Conservation (phyloP, 73 alveolate genomes). For the Paramecium octaurelia region DNA sequence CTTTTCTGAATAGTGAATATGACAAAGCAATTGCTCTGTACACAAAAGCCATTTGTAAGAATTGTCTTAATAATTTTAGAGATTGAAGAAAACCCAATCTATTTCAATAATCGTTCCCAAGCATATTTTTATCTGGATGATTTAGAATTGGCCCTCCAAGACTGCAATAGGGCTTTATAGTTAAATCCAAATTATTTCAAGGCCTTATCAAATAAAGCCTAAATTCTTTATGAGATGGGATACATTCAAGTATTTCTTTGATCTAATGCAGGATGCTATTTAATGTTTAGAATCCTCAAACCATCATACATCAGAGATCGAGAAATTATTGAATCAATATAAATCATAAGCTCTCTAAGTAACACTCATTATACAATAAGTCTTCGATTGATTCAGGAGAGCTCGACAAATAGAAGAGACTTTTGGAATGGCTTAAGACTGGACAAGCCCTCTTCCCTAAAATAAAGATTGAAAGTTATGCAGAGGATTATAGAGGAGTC, state of each 20-base stretch:
- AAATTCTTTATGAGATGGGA: constrained; percentile 71
- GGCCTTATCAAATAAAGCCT: constrained; percentile 74
- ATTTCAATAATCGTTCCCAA: constrained; percentile 82
- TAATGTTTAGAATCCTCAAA: background rate
- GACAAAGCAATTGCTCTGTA: constrained; percentile 81
- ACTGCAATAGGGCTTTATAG: constrained; percentile 77
- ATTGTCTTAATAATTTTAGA: constrained; percentile 45
- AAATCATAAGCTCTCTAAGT: background rate
- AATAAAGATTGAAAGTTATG: constrained; percentile 77
- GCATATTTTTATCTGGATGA: constrained; percentile 72
- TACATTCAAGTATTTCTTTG: constrained; percentile 58
- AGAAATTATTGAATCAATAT: background rate
- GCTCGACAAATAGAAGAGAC: constrained; percentile 64
- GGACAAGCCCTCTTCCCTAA: constrained; percentile 78
- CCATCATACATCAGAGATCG: background rate
- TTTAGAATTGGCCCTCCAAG: constrained; percentile 77
- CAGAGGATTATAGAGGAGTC: constrained; percentile 92
- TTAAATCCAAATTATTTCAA: constrained; percentile 79
- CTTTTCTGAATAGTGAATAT: constrained; percentile 79
- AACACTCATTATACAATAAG: background rate
- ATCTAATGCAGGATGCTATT: background rate
- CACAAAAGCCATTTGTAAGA: constrained; percentile 61
- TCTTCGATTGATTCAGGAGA: constrained; percentile 63
- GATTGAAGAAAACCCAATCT: constrained; percentile 72
- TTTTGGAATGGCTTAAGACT: constrained; percentile 74